Evolutionary conservation across 192 early-diverging fungal genomes (phyloP).

Genomic region (Backusella macrospora): DNA sequence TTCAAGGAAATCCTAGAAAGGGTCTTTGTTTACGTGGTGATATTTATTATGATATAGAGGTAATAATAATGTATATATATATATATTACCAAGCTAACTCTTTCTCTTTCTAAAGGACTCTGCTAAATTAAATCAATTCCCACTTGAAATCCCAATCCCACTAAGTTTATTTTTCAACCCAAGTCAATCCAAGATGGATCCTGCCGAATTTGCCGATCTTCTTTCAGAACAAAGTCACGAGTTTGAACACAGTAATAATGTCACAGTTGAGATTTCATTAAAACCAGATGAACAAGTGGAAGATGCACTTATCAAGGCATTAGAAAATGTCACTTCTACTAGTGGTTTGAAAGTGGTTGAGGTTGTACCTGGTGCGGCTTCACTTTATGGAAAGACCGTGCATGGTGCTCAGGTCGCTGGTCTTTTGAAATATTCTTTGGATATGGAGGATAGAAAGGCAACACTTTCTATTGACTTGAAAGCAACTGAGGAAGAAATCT

Average conservation of each 20-base stretch:
- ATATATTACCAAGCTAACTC: background rate
- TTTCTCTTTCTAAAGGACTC: conserved; percentile 12
- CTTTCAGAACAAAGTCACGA: conserved; percentile 46
- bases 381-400: conserved; percentile 60
- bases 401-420: conserved; percentile 60
- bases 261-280: conserved; percentile 38
- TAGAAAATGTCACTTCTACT: conserved; percentile 48
- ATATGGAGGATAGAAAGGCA: conserved; percentile 25
- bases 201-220: conserved; percentile 49
- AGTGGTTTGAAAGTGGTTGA: conserved; percentile 61
- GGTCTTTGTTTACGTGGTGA: conserved; percentile 39
- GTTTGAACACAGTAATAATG: conserved; percentile 51
- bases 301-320: conserved; percentile 46
- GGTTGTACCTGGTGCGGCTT: conserved; percentile 57
- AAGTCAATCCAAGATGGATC: conserved; percentile 45
- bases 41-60: conserved; percentile 39
- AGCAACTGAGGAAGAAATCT: conserved; percentile 57
- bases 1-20: conserved; percentile 29
- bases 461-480: conserved; percentile 57
- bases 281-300: conserved; percentile 39
- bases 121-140: conserved; percentile 22
- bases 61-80: conserved; percentile 10
- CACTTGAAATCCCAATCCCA: conserved; percentile 50
- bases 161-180: conserved; percentile 49
- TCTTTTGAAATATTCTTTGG: conserved; percentile 47